A percentile compares a stretch with the other conserved stretches of the same genome.
phyloP scores from a whole-genome alignment of 2,329 filamentous ascomycete species.

The Sphaerostilbella broomeana region DNA sequence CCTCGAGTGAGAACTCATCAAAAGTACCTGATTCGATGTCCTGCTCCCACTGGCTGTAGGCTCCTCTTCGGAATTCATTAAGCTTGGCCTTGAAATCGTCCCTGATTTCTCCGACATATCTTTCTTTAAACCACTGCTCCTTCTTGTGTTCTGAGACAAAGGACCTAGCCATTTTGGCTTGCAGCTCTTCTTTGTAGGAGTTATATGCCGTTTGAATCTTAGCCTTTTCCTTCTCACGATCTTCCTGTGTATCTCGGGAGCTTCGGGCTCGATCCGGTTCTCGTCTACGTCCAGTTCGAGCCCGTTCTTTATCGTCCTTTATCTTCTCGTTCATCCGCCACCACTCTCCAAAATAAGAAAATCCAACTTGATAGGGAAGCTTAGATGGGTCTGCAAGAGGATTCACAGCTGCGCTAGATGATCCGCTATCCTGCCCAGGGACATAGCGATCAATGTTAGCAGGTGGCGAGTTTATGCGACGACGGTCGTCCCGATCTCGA shows the following conservation, averaged over 20 bases:
- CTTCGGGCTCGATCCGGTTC: conserved; percentile 58
- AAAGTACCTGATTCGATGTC: conserved; percentile 81
- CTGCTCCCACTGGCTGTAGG: conserved; percentile 81
- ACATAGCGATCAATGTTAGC: conserved; percentile 81
- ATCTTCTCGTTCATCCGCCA: conserved; percentile 77
- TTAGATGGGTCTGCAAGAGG: conserved; percentile 66
- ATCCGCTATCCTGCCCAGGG: conserved; percentile 58
- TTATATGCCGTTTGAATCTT: conserved; percentile 69
- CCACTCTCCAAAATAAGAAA: conserved; percentile 82
- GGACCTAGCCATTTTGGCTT: conserved; percentile 72
- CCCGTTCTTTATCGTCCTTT: conserved; percentile 72
- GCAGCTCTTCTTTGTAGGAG: conserved; percentile 60
- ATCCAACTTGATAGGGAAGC: conserved; percentile 73
- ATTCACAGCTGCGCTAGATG: conserved; percentile 47
- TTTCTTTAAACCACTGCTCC: conserved; percentile 97
- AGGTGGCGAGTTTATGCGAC: conserved; percentile 55
- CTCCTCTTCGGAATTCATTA: conserved; percentile 69
- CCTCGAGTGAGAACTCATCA: conserved; percentile 91
- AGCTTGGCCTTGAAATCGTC: conserved; percentile 69
- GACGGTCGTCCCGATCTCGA: conserved; percentile 54
- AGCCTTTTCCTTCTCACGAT: conserved; percentile 70
- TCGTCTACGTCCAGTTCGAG: conserved; percentile 61
- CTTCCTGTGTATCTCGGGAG: conserved; percentile 60
- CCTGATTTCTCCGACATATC: conserved; percentile 78
- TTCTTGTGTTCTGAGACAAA: conserved; percentile 91